These are phyloP conservation scores for Luvunga scandens DNA, from an alignment of 345 rosid species.

Conservation along the genomic window DNA sequence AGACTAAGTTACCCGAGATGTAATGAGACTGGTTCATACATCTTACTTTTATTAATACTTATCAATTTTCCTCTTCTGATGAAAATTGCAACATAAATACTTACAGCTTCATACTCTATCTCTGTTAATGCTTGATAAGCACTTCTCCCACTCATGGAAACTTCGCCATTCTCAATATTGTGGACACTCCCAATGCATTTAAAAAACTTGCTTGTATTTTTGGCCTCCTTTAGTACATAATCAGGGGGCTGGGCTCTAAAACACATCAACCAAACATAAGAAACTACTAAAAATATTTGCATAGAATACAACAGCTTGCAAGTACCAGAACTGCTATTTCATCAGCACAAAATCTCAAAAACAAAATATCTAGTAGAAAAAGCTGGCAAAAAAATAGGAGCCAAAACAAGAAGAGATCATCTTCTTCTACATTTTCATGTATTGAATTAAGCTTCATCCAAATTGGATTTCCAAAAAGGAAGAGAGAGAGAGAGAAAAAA, in stretches of 20 bases:
- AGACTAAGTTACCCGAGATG: not conserved
- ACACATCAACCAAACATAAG: slow-evolving; percentile 33
- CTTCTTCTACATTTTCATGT: not conserved
- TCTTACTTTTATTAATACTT: not conserved
- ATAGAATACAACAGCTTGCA: slow-evolving; percentile 8
- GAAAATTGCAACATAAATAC: slow-evolving; percentile 27
- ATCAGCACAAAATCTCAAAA: not conserved
- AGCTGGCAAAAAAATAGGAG: not conserved
- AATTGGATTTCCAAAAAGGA: not conserved
- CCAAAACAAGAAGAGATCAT: not conserved
- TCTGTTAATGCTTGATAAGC: slow-evolving; percentile 76
- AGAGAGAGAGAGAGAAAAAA: not conserved
- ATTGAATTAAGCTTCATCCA: not conserved
- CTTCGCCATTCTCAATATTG: slow-evolving; percentile 55
- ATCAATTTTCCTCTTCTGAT: slow-evolving; percentile 2
- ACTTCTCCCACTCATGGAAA: slow-evolving; percentile 53
- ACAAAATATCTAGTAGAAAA: not conserved
- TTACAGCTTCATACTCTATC: slow-evolving; percentile 93
- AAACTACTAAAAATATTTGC: slow-evolving; percentile 21
- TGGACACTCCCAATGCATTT: slow-evolving; percentile 89
- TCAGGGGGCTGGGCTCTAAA: slow-evolving; percentile 96
- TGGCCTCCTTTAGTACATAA: slow-evolving; percentile 90
- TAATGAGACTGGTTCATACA: not conserved
- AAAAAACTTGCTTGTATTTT: slow-evolving; percentile 80
- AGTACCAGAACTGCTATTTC: not conserved